Evolutionary conservation across 768 basidiomycete genomes (phyloP), one percentile per base, ranked within the genome.

Genomic region (Jaapia argillacea): DNA sequence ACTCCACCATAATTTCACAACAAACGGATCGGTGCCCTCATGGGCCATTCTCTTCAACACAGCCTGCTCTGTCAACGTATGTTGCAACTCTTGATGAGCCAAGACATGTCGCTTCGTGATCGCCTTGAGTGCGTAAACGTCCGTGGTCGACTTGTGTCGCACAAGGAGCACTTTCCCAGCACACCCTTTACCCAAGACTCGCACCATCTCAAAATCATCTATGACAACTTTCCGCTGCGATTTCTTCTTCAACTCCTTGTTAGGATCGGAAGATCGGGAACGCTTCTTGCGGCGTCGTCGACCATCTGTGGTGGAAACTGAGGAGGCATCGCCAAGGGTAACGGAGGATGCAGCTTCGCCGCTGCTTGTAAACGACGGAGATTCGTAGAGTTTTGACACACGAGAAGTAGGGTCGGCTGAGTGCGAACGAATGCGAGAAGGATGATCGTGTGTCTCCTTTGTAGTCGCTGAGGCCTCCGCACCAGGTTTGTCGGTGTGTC

Each of bases 61-160:
- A 5, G 87, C 83, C 61, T 98, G 91, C 64, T 99, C 96, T 3
- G 93, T 94, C 48, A 96, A 70, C 2, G 94, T 98, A 64, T 98
- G 96, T 56, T 87, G 83, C 44, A 99, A 69, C 64, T 99, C 96
- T 60, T 94, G 91, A 56, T 98, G 91, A 2, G 93, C 90, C 41
- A 98, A 70, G 20, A 99, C 96, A 61, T 94, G 91, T 43, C 91
- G 77, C 68, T 98, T 99, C 50, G 91, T 93, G 64, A 99, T 96
- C 4, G 93, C 93, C 66, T 99, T 99, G 66, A 98, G 75, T 26
- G 94, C 94, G 58, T 85, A 93, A 40, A 96, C 63, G 43, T 81
- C 77, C 37, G 72, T 51, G 22, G 80, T 77, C 18, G 65, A 64
- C 65, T 85, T 85, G 54, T 94, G 81, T 53, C 79, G 76, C 39